Base-by-base conservation (phyloP, 169 alveolate species). In the Eimeria brunetti region DNA sequence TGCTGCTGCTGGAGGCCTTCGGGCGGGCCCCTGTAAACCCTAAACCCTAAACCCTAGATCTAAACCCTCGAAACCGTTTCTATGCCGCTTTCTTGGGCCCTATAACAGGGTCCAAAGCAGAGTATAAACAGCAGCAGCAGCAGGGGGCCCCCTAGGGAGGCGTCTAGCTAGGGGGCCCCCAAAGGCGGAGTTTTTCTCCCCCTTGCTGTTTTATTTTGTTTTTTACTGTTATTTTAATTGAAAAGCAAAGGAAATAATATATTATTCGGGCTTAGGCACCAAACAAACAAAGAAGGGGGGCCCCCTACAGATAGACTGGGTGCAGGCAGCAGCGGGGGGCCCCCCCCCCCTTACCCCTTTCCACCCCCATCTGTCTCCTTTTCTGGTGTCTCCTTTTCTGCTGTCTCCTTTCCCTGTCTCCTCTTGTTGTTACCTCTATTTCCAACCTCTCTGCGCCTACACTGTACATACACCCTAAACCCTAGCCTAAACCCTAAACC, bases 1-100 rank as follows among this genome's bases (percentile, higher is more conserved):
- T 36, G 78, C 46, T 8, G 22, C 44, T 4, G n/a, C 18, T 12
- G 18, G 64, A 18, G 64, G 64, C 64, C 64, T 18, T 56, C 64
- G 64, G n/a, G n/a, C 83, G 12, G 53, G 53, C 18, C 56, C 8
- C 36, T 7, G 73, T 38, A 38, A 71, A 30, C 56, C 83, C 83
- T 71, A 71, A 71, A 71, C 83, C 83, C 83, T 36, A 71, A 71
- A 71, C 83, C 83, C 83, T 71, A 71, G 33, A 36, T 18, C 64
- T 18, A 12, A 56, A 56, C 9, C 64, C 64, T 18, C 18, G 18
- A 56, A 56, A 9, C 64, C 64, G 9, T 12, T 12, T 56, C 9
- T 56, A 18, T 56, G 9, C 18, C 64, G 64, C 18, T n/a, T n/a
- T n/a, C n/a, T n/a, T n/a, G n/a, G n/a, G n/a, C n/a, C n/a, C n/a